Conservation (phyloP, 1,284 basidiomycete species). For the Pseudozyma sp. region DNA sequence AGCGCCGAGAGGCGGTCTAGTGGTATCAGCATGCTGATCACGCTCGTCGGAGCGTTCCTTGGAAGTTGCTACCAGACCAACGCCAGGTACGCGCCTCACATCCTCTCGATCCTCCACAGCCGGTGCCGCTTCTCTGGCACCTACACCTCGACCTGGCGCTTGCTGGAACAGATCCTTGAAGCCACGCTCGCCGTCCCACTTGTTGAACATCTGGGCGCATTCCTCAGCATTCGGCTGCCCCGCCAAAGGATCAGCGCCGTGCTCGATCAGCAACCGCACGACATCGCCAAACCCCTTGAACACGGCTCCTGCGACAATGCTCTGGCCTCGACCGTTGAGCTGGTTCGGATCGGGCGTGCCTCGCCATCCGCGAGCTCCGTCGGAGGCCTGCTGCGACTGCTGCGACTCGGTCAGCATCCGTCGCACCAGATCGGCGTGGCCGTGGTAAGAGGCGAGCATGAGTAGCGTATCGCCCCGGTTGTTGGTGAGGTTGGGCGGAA, state of each 20-base stretch:
- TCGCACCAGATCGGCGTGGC: slow-evolving; percentile 75
- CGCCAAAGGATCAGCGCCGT: slow-evolving; percentile 77
- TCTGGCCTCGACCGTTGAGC: slow-evolving; percentile 80
- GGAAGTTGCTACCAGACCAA: slow-evolving; percentile 11
- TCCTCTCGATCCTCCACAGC: slow-evolving; percentile 57
- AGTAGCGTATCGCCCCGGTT: slow-evolving; percentile 72
- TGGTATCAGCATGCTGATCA: not conserved
- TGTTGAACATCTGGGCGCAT: slow-evolving; percentile 71
- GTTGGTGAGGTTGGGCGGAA: slow-evolving; percentile 83
- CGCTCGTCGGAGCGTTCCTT: not conserved
- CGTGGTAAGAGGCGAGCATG: slow-evolving; percentile 85
- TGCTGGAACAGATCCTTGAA: slow-evolving; percentile 43
- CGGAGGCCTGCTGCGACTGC: slow-evolving; percentile 1
- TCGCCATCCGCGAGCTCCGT: slow-evolving; percentile 13
- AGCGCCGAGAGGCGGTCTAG: not conserved
- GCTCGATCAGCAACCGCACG: slow-evolving; percentile 74
- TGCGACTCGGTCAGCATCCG: slow-evolving; percentile 71
- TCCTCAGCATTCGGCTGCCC: slow-evolving; percentile 81
- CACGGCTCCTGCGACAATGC: slow-evolving; percentile 83
- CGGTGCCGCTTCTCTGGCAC: slow-evolving; percentile 36
- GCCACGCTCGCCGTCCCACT: slow-evolving; percentile 51
- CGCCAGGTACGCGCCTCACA: slow-evolving; percentile 39
- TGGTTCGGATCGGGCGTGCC: slow-evolving; percentile 66
- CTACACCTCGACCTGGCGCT: slow-evolving; percentile 47
- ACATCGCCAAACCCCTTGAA: slow-evolving; percentile 80